A percentile compares a stretch with the other conserved stretches of the same genome.
These are phyloP conservation scores for Debaryomyces fabryi DNA, from an alignment of 1,139 yeast species.

Conservation along the genomic window DNA sequence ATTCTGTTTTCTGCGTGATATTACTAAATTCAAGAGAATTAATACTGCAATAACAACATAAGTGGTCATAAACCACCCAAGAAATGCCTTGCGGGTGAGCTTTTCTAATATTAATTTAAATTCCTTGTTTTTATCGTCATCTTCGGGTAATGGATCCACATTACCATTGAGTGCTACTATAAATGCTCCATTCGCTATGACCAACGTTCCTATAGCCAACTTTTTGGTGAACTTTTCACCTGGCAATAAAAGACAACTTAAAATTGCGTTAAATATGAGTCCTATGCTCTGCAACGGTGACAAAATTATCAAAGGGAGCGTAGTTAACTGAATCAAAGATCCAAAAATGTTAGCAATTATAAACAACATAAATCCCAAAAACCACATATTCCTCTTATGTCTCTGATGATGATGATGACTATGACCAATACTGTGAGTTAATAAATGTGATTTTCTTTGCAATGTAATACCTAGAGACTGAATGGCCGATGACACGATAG, in stretches of 20 bases:
- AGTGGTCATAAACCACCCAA: slow-evolving; percentile 43
- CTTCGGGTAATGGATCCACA: slow-evolving; percentile 27
- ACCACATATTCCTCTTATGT: slow-evolving; percentile 70
- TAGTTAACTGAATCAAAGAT: slow-evolving; percentile 79
- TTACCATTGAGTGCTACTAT: slow-evolving; percentile 76
- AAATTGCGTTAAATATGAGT: slow-evolving; percentile 73
- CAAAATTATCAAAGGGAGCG: slow-evolving; percentile 76
- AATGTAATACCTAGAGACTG: slow-evolving; percentile 84
- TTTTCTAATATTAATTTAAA: slow-evolving; percentile 31
- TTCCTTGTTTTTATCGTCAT: slow-evolving; percentile 23
- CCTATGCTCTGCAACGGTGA: slow-evolving; percentile 90
- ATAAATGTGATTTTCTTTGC: slow-evolving; percentile 77
- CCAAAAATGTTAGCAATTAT: slow-evolving; percentile 78
- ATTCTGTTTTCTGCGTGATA: slow-evolving; percentile 16
- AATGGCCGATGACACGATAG: slow-evolving; percentile 74
- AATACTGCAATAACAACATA: slow-evolving; percentile 32
- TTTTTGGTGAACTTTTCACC: slow-evolving; percentile 65
- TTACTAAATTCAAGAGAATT: slow-evolving; percentile 25
- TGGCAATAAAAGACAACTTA: slow-evolving; percentile 69
- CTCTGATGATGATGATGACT: slow-evolving; percentile 32
- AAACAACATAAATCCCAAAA: slow-evolving; percentile 71
- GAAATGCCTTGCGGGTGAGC: slow-evolving; percentile 30
- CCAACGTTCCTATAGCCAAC: slow-evolving; percentile 64
- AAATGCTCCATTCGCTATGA: slow-evolving; percentile 76
- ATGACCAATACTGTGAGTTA: slow-evolving; percentile 18